phyloP scores from a whole-genome alignment of 768 basidiomycete genomes.

The Ramaria sp. region DNA sequence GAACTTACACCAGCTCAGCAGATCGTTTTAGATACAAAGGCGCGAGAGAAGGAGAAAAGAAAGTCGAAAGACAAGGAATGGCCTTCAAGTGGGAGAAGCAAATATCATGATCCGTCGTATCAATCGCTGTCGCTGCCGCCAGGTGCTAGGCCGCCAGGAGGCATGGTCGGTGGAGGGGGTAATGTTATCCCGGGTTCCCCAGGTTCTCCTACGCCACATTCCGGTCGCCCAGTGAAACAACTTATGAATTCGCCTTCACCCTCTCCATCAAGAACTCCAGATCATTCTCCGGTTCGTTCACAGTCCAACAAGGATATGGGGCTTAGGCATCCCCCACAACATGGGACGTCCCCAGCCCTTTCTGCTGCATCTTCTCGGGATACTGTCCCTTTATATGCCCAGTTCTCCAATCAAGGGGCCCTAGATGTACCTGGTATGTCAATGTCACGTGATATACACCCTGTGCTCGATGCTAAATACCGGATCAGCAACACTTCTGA shows the following conservation, averaged over 20 bases:
- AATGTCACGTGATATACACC: not conserved
- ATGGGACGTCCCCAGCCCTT: slow-evolving; percentile 34
- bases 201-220: slow-evolving; percentile 32
- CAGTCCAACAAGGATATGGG: slow-evolving; percentile 26
- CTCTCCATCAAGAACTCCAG: slow-evolving; percentile 29
- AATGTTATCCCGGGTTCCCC: slow-evolving; percentile 27
- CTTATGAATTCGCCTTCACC: slow-evolving; percentile 32
- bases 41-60: slow-evolving; percentile 37
- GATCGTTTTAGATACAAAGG: slow-evolving; percentile 63
- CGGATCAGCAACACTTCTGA: slow-evolving; percentile 47
- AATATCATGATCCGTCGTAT: slow-evolving; percentile 46
- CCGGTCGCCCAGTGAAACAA: slow-evolving; percentile 34
- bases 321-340: slow-evolving; percentile 47
- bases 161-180: slow-evolving; percentile 7
- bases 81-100: slow-evolving; percentile 42
- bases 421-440: slow-evolving; percentile 45
- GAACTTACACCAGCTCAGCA: slow-evolving; percentile 83
- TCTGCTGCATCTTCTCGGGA: slow-evolving; percentile 44
- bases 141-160: slow-evolving; percentile 5
- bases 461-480: not conserved
- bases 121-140: slow-evolving; percentile 30
- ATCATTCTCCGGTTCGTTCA: slow-evolving; percentile 28
- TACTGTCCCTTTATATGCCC: slow-evolving; percentile 63
- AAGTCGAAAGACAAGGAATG: slow-evolving; percentile 28
- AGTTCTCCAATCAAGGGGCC: slow-evolving; percentile 60